These are phyloP conservation scores for Chrysoporthe puriensis DNA, from an alignment of 2,329 filamentous ascomycete species.

Conservation along the genomic window DNA sequence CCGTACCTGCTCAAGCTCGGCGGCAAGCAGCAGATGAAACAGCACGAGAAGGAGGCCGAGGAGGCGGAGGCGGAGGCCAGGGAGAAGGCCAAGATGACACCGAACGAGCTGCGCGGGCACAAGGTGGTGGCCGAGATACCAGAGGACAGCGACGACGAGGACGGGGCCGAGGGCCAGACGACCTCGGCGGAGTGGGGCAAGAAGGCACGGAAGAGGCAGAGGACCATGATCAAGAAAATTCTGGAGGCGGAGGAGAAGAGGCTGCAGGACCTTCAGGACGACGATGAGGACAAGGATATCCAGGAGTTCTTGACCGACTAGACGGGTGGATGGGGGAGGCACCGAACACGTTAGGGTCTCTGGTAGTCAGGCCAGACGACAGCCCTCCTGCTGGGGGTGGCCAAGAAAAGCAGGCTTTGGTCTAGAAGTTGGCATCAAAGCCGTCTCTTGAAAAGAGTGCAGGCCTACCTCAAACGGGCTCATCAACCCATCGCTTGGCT, in stretches of 20 bases:
- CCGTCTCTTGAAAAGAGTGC: not conserved
- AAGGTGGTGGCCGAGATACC: conserved; percentile 52
- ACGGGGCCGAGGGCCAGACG: conserved; percentile 48
- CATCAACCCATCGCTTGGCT: not conserved
- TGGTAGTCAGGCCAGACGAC: not conserved
- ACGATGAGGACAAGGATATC: conserved; percentile 76
- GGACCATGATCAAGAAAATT: conserved; percentile 67
- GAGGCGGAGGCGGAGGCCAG: conserved; percentile 49
- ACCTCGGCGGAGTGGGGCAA: conserved; percentile 67
- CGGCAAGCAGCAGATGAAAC: conserved; percentile 64
- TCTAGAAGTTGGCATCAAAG: not conserved
- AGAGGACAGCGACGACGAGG: conserved; percentile 56
- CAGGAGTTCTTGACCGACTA: conserved; percentile 69
- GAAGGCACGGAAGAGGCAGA: conserved; percentile 70
- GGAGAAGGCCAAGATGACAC: conserved; percentile 53
- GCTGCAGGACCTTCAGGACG: conserved; percentile 58
- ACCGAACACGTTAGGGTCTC: too few species aligned
- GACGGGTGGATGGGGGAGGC: not conserved
- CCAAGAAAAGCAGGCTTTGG: not conserved
- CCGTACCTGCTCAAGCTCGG: conserved; percentile 74
- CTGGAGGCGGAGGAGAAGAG: conserved; percentile 65
- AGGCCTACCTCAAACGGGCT: not conserved
- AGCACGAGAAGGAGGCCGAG: conserved; percentile 64
- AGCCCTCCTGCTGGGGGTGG: not conserved
- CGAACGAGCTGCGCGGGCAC: conserved; percentile 66